Evolutionary conservation across 176 grass and related monocot genomes (phyloP), one percentile per base, ranked within the genome.

Genomic region (Aegilops speltoides): DNA sequence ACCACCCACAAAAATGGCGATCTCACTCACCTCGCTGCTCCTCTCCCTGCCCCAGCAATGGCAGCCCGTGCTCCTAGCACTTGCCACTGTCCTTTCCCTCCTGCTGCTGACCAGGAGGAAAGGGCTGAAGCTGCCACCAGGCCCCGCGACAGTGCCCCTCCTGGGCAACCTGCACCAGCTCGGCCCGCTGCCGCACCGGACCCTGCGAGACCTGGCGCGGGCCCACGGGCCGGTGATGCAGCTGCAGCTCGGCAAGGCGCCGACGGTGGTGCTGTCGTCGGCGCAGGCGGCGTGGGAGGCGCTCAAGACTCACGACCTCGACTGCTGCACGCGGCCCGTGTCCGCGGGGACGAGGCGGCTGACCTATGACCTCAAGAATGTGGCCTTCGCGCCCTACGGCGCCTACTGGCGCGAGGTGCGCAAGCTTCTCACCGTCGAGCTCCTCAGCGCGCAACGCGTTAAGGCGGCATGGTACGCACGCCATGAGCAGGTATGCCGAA

Each of bases 151-250:
- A 17, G 20, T 88, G 33, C 92, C 86, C 0, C 6, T 90, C 37
- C 28, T 93, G 32, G 89, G 89, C 23, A 91, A 88, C 45, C 76
- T 93, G 25, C 86, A 90, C 82, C 89, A 93, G 68, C 67, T 93
- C 0, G 83, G 86, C 26, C 37, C 72, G 5, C 65, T 88, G 34
- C 88, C 89, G 59, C 92, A 93, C 63, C 86, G 84, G 46, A 8
- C 78, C 33, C 75, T 93, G 8, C n/a, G 65, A 2, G 85, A 71
- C 11, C 80, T 93, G 64, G 84, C 88, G 14, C 7, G 73, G 79
- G 54, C 7, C 14, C 89, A 82, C 0, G 87, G 90, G 10, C 89
- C 15, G 73, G 83, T 87, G 48, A 94, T 91, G 81, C 82, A 68
- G 56, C 84, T 94, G 25, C 77, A 73, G 33, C 84, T 94, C 0